Conservation (phyloP, 108 stramenopile genomes). For the Nitzschia sp. region DNA sequence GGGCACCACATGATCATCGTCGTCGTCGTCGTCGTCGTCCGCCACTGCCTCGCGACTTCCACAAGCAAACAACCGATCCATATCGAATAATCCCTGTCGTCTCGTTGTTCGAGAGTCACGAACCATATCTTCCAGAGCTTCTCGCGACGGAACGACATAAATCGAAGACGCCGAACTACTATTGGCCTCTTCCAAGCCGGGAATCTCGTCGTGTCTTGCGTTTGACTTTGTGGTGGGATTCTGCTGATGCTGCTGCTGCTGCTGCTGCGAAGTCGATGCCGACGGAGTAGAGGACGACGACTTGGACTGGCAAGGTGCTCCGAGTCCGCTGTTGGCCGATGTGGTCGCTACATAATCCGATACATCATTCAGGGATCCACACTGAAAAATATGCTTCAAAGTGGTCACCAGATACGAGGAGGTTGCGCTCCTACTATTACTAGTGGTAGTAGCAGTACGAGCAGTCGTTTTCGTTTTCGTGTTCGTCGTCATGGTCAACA, state of each 20-base stretch:
- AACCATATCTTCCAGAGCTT: not conserved
- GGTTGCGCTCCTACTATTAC: too few relatives aligned
- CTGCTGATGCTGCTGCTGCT: not conserved
- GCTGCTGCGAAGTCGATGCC: not conserved
- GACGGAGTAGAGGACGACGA: not conserved
- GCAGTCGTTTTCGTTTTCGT: too few relatives aligned
- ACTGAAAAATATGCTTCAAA: not conserved
- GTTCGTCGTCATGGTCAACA: too few relatives aligned
- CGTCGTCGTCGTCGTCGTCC: not conserved
- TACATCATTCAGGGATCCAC: not conserved
- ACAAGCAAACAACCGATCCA: slow-evolving; percentile 7
- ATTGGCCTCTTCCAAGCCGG: not conserved
- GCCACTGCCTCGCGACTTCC: not conserved
- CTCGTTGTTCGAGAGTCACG: not conserved
- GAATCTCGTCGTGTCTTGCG: not conserved
- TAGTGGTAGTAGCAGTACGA: too few relatives aligned
- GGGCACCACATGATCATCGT: too few relatives aligned
- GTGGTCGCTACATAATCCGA: not conserved
- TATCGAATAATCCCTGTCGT: slow-evolving; percentile 5
- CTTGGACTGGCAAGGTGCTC: not conserved
- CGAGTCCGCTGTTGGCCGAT: not conserved
- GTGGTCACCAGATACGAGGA: not conserved
- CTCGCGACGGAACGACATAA: slow-evolving; percentile 1
- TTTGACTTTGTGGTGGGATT: too few relatives aligned
- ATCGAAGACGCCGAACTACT: not conserved